phyloP scores from a whole-genome alignment of 495 filamentous ascomycete genomes.

The Chaetomium tenue region DNA sequence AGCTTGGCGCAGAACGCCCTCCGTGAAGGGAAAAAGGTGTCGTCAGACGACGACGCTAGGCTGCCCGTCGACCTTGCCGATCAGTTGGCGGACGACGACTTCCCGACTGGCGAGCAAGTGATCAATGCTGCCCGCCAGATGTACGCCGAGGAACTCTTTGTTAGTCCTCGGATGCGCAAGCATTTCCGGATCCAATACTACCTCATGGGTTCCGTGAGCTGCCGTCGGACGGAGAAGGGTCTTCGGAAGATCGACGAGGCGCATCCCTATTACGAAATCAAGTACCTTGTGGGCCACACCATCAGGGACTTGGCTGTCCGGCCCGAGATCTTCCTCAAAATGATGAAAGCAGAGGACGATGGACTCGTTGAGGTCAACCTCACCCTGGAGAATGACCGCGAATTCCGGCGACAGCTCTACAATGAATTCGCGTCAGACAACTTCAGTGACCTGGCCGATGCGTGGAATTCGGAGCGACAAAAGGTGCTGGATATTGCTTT shows the following conservation, averaged over 20 bases:
- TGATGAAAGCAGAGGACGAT: slow-evolving; percentile 95
- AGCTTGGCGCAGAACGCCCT: slow-evolving; percentile 81
- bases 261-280: slow-evolving; percentile 96
- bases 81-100: slow-evolving; percentile 65
- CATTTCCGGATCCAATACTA: slow-evolving; percentile 81
- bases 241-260: slow-evolving; percentile 92
- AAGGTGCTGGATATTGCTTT: slow-evolving; percentile 82
- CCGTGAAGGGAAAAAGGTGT: slow-evolving; percentile 69
- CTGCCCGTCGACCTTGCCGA: slow-evolving; percentile 86
- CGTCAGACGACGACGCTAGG: slow-evolving; percentile 74
- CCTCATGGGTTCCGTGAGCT: slow-evolving; percentile 74
- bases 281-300: slow-evolving; percentile 87
- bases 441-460: slow-evolving; percentile 89
- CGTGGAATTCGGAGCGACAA: slow-evolving; percentile 84
- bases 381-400: slow-evolving; percentile 67
- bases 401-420: slow-evolving; percentile 71
- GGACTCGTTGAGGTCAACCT: slow-evolving; percentile 82
- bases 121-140: slow-evolving; percentile 75
- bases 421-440: slow-evolving; percentile 88
- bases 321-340: slow-evolving; percentile 86
- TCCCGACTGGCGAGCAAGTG: slow-evolving; percentile 71
- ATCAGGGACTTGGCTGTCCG: slow-evolving; percentile 73
- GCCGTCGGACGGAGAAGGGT: slow-evolving; percentile 88
- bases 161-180: slow-evolving; percentile 87
- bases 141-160: slow-evolving; percentile 86